Percentiles rank a stretch among this genome's conserved stretches.
Conservation (phyloP, 768 basidiomycete species). For the Collybia nuda region DNA sequence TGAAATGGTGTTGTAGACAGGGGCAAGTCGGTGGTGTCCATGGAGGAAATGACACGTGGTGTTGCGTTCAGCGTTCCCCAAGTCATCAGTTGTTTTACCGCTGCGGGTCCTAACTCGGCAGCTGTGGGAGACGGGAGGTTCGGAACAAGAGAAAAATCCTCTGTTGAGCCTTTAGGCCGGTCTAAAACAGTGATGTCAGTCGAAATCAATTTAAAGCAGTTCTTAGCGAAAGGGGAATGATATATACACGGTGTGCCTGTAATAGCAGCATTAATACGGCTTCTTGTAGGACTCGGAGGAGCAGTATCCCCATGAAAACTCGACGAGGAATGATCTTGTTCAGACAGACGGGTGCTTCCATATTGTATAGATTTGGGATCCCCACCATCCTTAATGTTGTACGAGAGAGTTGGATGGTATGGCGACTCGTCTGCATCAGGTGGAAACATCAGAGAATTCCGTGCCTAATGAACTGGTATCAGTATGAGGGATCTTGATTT, state of each 20-base stretch:
- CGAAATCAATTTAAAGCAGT: constrained; percentile 7
- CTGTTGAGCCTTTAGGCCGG: constrained; percentile 55
- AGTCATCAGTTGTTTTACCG: constrained; percentile 93
- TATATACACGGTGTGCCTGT: constrained; percentile 85
- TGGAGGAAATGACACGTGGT: constrained; percentile 77
- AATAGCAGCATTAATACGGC: constrained; percentile 90
- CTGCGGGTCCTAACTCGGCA: constrained; percentile 73
- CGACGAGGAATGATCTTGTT: constrained; percentile 57
- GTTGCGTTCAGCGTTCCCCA: constrained; percentile 95
- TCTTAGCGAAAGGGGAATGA: background rate
- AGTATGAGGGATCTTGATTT: background rate
- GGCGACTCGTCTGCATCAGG: constrained; percentile 90
- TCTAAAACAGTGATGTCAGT: constrained; percentile 43
- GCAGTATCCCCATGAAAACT: constrained; percentile 44
- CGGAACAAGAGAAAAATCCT: constrained; percentile 76
- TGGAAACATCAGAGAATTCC: constrained; percentile 94
- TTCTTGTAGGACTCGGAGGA: constrained; percentile 88
- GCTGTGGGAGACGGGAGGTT: constrained; percentile 87
- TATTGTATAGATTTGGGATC: constrained; percentile 72
- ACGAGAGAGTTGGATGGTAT: constrained; percentile 28
- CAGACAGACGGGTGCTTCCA: constrained; percentile 76
- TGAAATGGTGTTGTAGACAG: constrained; percentile 70
- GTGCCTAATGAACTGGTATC: constrained; percentile 49
- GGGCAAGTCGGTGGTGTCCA: constrained; percentile 49
- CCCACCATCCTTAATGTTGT: constrained; percentile 19